Base-by-base conservation (phyloP, 768 basidiomycete genomes). In the Porphyrellus cyaneotinctus region DNA sequence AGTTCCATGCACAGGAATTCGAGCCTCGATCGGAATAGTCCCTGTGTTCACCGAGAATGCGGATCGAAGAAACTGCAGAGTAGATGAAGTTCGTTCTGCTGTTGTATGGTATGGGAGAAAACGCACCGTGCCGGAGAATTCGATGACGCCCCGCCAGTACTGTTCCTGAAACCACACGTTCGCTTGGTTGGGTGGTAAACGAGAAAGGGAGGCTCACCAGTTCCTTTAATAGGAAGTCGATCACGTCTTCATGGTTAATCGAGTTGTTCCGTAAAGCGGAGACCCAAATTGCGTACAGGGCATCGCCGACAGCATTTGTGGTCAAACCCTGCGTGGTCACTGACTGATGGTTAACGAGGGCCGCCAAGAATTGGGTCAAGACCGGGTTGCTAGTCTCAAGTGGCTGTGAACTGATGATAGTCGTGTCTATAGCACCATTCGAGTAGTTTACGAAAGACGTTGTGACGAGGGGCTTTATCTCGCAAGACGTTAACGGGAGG, bases 301-400 rank as follows among this genome's bases (percentile, higher is more conserved):
- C 57, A 37, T 64, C 63, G 2, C 60, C 63, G 11, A 64, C 51
- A 0, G 55, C 12, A 15, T 64, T 64, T 2, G 52, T 31, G 6
- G 38, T 35, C 39, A 62, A 33, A 7, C 60, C 41, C 20, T 64
- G 63, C 7, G 60, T 30, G 4, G 35, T 56, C 26, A 20, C 36
- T 8, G 49, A 30, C 12, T 59, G 60, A 23, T 53, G 47, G 13
- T 45, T 36, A 5, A 41, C 10, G 10, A 56, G 44, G 8, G 48
- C 46, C 4, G 58, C 57, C 28, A 62, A 26, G 52, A 59, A 63
- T 18, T 32, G 42, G 2, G 53, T 43, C n/a, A 63, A 41, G 11
- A 47, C 50, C 17, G 43, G 18, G 18, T 59, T 57, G 10, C 11
- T 10, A 32, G 4, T 43, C 13, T 39, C 48, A 9, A 58, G 41